Evolutionary conservation across 768 basidiomycete genomes (phyloP).

Genomic region (Leucosporidium yakuticum): DNA sequence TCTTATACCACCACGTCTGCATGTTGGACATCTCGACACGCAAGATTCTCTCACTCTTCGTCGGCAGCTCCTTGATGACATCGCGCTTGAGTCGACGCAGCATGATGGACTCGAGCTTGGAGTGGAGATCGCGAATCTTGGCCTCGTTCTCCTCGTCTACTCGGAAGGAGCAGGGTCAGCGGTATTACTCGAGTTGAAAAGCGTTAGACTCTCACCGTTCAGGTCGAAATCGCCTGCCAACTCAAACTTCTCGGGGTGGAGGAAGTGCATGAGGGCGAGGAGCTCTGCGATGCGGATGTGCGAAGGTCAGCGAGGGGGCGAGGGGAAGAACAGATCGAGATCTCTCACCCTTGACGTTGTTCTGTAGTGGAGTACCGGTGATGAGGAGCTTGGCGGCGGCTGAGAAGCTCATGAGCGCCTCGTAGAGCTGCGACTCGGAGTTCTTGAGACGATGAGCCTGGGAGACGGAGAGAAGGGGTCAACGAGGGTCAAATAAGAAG

Average conservation of each 20-base stretch:
- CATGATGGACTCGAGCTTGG: conserved; percentile 90
- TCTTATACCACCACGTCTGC: conserved; percentile 88
- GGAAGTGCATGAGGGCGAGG: conserved; percentile 95
- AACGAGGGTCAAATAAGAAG: conserved; percentile 5
- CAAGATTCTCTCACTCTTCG: conserved; percentile 95
- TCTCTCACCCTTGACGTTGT: conserved; percentile 87
- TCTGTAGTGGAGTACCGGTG: conserved; percentile 96
- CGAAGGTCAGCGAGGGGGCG: conserved; percentile 17
- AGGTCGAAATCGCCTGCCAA: conserved; percentile 94
- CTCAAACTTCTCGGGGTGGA: conserved; percentile 97
- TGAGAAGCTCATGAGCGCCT: conserved; percentile 80
- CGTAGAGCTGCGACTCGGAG: conserved; percentile 92
- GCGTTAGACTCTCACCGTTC: conserved; percentile 48
- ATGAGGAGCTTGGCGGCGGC: conserved; percentile 90
- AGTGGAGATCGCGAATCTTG: conserved; percentile 85
- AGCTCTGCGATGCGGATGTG: conserved; percentile 57
- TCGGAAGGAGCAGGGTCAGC: neutral
- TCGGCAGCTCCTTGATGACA: conserved; percentile 89
- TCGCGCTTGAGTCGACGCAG: conserved; percentile 89
- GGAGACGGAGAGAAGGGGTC: neutral
- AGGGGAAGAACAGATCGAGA: neutral
- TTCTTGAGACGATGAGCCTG: conserved; percentile 97
- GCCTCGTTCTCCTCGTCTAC: conserved; percentile 64
- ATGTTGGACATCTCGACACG: conserved; percentile 95
- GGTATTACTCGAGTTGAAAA: neutral